These are phyloP conservation scores for Piloderma croceum DNA, from an alignment of 768 basidiomycete species.

Conservation along the genomic window DNA sequence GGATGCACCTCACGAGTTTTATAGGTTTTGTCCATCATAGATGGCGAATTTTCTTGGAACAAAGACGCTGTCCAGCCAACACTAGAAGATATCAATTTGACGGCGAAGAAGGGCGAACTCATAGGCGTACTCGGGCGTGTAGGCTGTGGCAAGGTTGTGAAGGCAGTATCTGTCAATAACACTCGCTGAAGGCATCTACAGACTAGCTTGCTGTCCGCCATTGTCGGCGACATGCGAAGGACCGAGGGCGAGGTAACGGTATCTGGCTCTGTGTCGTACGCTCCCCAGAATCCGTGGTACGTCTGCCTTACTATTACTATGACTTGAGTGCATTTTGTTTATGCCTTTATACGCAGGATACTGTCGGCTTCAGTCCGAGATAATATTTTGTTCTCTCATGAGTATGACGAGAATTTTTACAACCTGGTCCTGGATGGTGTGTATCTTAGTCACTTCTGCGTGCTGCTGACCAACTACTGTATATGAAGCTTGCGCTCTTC, in stretches of 20 bases:
- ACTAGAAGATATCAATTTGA: constrained; percentile 72
- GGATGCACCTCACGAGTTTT: neutral
- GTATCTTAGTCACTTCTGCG: neutral
- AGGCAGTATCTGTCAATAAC: neutral
- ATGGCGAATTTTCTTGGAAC: constrained; percentile 82
- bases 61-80: constrained; percentile 50
- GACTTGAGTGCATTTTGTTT: neutral
- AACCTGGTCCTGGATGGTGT: constrained; percentile 74
- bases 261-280: constrained; percentile 72
- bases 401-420: constrained; percentile 83
- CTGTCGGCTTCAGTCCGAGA: constrained; percentile 81
- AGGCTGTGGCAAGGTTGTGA: constrained; percentile 76
- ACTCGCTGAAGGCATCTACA: constrained; percentile 19
- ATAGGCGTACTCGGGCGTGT: constrained; percentile 85
- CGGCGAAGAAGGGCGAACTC: constrained; percentile 77
- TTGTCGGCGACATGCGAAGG: constrained; percentile 84
- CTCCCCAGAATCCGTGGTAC: constrained; percentile 82
- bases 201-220: constrained; percentile 72
- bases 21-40: constrained; percentile 60
- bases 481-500: constrained; percentile 71
- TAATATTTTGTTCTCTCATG: constrained; percentile 89
- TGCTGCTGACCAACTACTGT: neutral
- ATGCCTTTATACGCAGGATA: constrained; percentile 51
- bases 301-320: constrained; percentile 9
- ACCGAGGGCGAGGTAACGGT: constrained; percentile 67